Evolutionary conservation across 164 flowering plant genomes (phyloP).

Genomic region (Aristolochia fimbriata): DNA sequence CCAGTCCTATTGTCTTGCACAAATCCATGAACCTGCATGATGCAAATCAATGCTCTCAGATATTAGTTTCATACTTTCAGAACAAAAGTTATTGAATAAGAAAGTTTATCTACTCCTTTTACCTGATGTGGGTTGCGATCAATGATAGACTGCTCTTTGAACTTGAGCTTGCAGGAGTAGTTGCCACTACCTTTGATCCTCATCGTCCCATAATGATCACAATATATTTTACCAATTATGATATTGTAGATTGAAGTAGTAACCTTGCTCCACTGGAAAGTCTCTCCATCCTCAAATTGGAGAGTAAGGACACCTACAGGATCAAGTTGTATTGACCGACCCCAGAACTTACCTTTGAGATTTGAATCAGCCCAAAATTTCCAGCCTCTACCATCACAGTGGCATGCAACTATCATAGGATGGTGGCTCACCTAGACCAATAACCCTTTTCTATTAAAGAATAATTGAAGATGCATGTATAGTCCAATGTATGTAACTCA

Average conservation of each 20-base stretch:
- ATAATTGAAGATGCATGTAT: too few species aligned
- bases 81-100: not conserved
- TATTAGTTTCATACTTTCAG: not conserved
- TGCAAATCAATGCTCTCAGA: not conserved
- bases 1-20: slow-evolving; percentile 97
- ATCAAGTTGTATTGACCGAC: slow-evolving; percentile 97
- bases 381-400: slow-evolving; percentile 98
- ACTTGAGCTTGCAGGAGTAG: slow-evolving; percentile 96
- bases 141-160: slow-evolving; percentile 97
- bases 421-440: slow-evolving; percentile 90
- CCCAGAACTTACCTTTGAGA: slow-evolving; percentile 98
- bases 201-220: slow-evolving; percentile 99
- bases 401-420: slow-evolving; percentile 97
- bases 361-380: slow-evolving; percentile 98
- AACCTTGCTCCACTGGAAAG: slow-evolving; percentile 98
- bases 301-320: slow-evolving; percentile 87
- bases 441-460: too few species aligned
- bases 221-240: slow-evolving; percentile 91
- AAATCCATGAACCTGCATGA: slow-evolving; percentile 84
- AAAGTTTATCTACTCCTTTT: slow-evolving; percentile 1
- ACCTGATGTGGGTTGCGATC: slow-evolving; percentile 99
- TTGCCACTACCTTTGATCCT: slow-evolving; percentile 83
- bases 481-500: too few species aligned
- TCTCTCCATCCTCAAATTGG: slow-evolving; percentile 96
- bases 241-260: slow-evolving; percentile 96